Base-by-base conservation (phyloP, 1,284 basidiomycete genomes). In the Coniophora puteana region DNA sequence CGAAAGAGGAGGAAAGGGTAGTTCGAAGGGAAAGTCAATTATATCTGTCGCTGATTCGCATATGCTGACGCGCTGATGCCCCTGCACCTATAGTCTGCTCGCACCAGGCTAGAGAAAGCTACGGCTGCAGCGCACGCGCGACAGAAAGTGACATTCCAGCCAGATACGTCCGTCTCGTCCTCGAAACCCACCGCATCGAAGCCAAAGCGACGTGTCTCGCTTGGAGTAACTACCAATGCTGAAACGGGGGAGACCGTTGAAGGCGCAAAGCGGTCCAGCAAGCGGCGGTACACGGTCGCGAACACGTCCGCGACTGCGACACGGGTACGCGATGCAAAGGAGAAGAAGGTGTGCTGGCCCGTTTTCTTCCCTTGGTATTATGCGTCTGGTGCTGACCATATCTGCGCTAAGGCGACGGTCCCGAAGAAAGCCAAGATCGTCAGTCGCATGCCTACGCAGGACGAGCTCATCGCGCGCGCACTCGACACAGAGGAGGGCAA, bases 401-500 rank as follows among this genome's bases (percentile, higher is more conserved):
- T 14, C 27, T 29, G 41, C 36, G 30, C 34, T 35, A 10, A 81
- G 83, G 79, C 80, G 3, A 56, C 74, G 1, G 61, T 76, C 18
- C 76, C 80, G 1, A 87, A 80, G 61, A 82, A 80, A 51, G 52
- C 61, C 5, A 83, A 79, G 53, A 63, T 65, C 4, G 67, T 67
- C 40, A 66, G 62, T 11, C 74, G 68, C 18, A 57, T 63, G 4
- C 74, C 77, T 26, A 89, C 88, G 0, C 91, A 93, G 54, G 85
- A 77, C 17, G 85, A 91, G 50, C 72, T 93, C 4, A 86, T 93
- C 39, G 78, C 80, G 1, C 80, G 79, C 12, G 90, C 90, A 0
- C 72, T 93, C 8, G 88, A 91, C 53, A 87, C 82, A 37, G 90
- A 93, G 57, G 89, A 92, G 61, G 80, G 81, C 4, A 93, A 93